Percentiles rank a stretch among this genome's conserved stretches.
phyloP scores from a whole-genome alignment of 1,284 basidiomycete species.

The Cutaneotrichosporon mucoides region DNA sequence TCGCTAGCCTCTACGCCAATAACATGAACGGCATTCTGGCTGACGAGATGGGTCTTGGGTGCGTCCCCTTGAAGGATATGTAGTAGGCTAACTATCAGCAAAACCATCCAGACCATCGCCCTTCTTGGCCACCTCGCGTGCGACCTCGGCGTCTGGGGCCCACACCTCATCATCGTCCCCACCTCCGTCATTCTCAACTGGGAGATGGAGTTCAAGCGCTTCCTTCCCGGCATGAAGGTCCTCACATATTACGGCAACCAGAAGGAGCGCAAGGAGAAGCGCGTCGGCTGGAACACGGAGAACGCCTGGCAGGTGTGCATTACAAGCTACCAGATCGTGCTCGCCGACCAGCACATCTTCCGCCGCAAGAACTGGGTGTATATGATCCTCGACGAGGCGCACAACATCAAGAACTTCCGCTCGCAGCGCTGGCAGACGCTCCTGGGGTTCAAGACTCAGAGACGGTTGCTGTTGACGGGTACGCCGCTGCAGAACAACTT shows the following conservation, averaged over 20 bases:
- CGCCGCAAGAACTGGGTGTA: constrained; percentile 95
- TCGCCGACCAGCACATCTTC: constrained; percentile 89
- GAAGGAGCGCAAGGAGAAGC: constrained; percentile 87
- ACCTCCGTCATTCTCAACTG: constrained; percentile 94
- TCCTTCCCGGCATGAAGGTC: constrained; percentile 87
- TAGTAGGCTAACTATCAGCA: constrained; percentile 49
- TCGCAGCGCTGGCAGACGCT: constrained; percentile 93
- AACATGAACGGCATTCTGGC: constrained; percentile 78
- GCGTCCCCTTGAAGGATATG: too few relatives aligned
- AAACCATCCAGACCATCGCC: constrained; percentile 95
- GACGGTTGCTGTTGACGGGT: constrained; percentile 81
- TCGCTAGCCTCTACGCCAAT: constrained; percentile 80
- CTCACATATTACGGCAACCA: constrained; percentile 88
- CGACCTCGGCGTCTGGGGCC: constrained; percentile 93
- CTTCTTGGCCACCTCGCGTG: constrained; percentile 90
- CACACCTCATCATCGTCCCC: constrained; percentile 91
- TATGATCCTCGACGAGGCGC: constrained; percentile 93
- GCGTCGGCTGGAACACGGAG: constrained; percentile 90
- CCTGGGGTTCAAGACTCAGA: constrained; percentile 87
- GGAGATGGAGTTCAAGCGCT: constrained; percentile 99
- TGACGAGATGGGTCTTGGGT: constrained; percentile 79
- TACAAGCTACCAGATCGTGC: constrained; percentile 89
- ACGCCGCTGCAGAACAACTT: constrained; percentile 95
- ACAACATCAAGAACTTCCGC: constrained; percentile 98
- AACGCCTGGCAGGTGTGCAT: constrained; percentile 94